These are phyloP conservation scores for Candida chilensis DNA, from an alignment of 805 yeast genomes.

Conservation along the genomic window DNA sequence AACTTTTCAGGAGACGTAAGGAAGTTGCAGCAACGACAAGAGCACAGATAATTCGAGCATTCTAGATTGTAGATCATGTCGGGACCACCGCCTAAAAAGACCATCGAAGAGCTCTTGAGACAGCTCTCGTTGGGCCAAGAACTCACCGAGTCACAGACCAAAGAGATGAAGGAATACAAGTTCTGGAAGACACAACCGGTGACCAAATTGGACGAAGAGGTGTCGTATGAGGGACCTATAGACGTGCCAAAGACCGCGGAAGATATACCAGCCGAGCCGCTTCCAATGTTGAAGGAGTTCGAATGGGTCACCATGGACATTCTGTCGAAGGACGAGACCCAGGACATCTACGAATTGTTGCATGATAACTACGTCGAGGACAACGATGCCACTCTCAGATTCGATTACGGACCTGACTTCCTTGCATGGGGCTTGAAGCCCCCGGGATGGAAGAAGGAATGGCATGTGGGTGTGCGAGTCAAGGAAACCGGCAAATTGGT, in stretches of 20 bases:
- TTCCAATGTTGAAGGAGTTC: conserved; percentile 66
- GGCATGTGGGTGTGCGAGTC: conserved; percentile 93
- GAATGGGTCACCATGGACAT: conserved; percentile 85
- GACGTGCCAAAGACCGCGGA: conserved; percentile 57
- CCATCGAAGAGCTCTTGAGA: conserved; percentile 53
- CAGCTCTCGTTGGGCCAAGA: conserved; percentile 44
- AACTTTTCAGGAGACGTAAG: too few relatives aligned
- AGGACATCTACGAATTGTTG: conserved; percentile 66
- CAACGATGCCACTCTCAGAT: conserved; percentile 83
- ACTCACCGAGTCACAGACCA: conserved; percentile 48
- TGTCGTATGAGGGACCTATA: conserved; percentile 73
- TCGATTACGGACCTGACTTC: conserved; percentile 77
- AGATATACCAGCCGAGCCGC: conserved; percentile 65
- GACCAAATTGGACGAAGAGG: conserved; percentile 58
- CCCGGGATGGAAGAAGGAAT: conserved; percentile 85
- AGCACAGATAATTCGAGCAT: too few relatives aligned
- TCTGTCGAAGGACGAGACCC: conserved; percentile 35
- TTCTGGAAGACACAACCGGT: conserved; percentile 99
- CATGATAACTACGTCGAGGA: conserved; percentile 94
- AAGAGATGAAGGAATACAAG: conserved; percentile 81
- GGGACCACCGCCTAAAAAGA: conserved; percentile 22
- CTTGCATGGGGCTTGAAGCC: conserved; percentile 90
- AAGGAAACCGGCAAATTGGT: conserved; percentile 67
- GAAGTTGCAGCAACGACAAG: too few relatives aligned
- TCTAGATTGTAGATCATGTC: too few relatives aligned